phyloP scores from a whole-genome alignment of 257 asterid species.

The Ballota nigra region DNA sequence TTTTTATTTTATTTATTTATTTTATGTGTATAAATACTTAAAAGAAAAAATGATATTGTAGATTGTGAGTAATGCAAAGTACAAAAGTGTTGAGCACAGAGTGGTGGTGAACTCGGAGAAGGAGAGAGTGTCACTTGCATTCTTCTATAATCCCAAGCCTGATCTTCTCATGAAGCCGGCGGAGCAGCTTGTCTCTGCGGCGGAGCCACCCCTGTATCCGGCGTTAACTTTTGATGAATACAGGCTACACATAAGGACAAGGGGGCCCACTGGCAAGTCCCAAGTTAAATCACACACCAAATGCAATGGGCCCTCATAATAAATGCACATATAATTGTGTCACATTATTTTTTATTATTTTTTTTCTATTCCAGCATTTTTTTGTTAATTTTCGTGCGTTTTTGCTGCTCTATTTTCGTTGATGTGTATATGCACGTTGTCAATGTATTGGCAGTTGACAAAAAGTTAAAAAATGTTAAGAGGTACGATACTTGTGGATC shows the following conservation, averaged over 20 bases:
- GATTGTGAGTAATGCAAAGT: conserved; percentile 51
- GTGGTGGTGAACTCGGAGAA: conserved; percentile 52
- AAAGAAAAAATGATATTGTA: neutral
- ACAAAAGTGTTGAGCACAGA: conserved; percentile 59
- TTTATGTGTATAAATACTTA: too few species aligned
- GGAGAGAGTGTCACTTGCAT: conserved; percentile 56
- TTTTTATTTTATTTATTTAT: too few species aligned
- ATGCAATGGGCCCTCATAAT: neutral
- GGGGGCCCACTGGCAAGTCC: conserved; percentile 51
- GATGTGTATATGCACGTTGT: too few species aligned
- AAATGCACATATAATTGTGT: neutral
- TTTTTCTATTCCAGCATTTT: neutral
- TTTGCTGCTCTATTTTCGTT: too few species aligned
- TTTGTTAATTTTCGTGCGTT: neutral
- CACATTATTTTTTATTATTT: neutral
- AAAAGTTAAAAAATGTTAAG: too few species aligned
- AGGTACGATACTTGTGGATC: too few species aligned
- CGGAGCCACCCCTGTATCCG: conserved; percentile 38
- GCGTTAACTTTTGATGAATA: conserved; percentile 46
- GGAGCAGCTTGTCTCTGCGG: conserved; percentile 35
- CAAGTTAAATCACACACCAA: conserved; percentile 40
- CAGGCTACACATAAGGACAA: conserved; percentile 37
- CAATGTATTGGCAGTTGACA: too few species aligned
- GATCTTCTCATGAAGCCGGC: conserved; percentile 46
- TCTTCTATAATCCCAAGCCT: conserved; percentile 55